Conservation (phyloP, 352 stramenopile species). For the Albugo candida region DNA sequence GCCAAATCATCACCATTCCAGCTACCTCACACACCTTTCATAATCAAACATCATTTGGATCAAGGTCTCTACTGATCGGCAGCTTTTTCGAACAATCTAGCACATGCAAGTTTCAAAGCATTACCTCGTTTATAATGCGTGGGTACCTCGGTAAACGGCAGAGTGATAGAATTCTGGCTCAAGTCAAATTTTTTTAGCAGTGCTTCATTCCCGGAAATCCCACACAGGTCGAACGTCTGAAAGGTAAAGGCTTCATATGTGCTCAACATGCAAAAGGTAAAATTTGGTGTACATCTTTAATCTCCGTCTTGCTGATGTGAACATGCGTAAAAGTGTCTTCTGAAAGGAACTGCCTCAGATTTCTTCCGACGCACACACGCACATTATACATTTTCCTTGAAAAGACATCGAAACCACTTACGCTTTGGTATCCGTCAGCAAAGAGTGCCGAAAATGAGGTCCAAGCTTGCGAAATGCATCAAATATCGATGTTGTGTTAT, state of each 20-base stretch:
- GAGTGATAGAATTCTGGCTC: constrained; percentile 16
- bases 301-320: constrained; percentile 20
- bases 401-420: constrained; percentile 7
- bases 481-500: constrained; percentile 38
- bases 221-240: constrained; percentile 28
- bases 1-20: neutral
- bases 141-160: constrained; percentile 43
- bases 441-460: constrained; percentile 31
- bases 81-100: constrained; percentile 44
- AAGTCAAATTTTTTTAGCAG: constrained; percentile 43
- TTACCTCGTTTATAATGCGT: neutral
- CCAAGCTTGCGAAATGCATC: constrained; percentile 45
- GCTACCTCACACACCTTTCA: constrained; percentile 12
- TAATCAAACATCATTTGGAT: constrained; percentile 71
- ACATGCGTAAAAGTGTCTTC: constrained; percentile 51
- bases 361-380: constrained; percentile 9
- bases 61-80: constrained; percentile 28
- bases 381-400: too few species aligned
- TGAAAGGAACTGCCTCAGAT: constrained; percentile 39
- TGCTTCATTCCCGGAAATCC: constrained; percentile 27
- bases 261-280: neutral
- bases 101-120: neutral
- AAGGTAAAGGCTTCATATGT: neutral
- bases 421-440: constrained; percentile 41
- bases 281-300: constrained; percentile 9